Base-by-base conservation (phyloP, 2,329 filamentous ascomycete genomes). In the Talaromyces sp. region DNA sequence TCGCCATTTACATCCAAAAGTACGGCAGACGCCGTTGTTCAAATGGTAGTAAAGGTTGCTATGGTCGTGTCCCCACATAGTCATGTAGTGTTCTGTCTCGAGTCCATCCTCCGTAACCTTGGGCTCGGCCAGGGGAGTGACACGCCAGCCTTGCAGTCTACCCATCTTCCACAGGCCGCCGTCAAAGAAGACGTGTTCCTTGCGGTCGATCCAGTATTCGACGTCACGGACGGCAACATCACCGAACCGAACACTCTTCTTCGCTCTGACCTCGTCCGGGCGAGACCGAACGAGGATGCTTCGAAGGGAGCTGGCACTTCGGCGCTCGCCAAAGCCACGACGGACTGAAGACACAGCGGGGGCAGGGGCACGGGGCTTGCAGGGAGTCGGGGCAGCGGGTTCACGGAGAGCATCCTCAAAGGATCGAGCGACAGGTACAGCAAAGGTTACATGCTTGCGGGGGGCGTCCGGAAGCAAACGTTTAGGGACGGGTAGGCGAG, bases 121-220 rank as follows among this genome's bases (percentile, higher is more conserved):
- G n/a, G 69, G 70, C 6, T 59, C 56, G 25, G 61, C 52, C 30
- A 73, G 64, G 30, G 63, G 63, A 25, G 55, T 64, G 8, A 67
- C 65, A 15, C 61, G 61, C 66, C 64, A 66, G 17, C 66, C 66
- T 36, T 62, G 55, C 28, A 67, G 55, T 58, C 62, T 58, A 28
- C 66, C 64, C 47, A 62, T 42, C 39, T 30, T 30, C 57, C 52
- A 59, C 27, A 65, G 52, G 11, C 54, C 54, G 17, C 59, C 57
- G 36, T 57, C 60, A 22, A 47, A 32, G 52, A 64, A 67, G 33
- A 64, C 65, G 62, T 72, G 62, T 51, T 63, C 53, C 49, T 63
- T 65, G 32, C 64, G 65, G 10, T 65, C 65, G 62, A 73, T 71
- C 70, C 70, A 72, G 61, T 65, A 67, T 57, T 67, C 62, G 54